Evolutionary conservation across 805 yeast genomes (phyloP).

Genomic region (Wickerhamomyces chaumierensis): DNA sequence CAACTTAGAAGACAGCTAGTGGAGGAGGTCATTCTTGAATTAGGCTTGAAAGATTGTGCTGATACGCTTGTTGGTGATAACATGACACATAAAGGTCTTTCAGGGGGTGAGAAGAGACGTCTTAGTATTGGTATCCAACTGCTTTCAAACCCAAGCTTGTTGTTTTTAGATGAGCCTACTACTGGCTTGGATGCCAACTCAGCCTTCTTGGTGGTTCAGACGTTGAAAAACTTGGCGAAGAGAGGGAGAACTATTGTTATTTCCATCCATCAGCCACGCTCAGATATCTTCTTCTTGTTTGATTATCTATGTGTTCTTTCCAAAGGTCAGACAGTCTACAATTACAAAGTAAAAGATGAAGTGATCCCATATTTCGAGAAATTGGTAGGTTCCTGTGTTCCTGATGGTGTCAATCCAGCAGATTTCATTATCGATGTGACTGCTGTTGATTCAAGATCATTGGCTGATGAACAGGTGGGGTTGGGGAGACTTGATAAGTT

Average conservation of each 20-base stretch:
- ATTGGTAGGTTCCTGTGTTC: conserved; percentile 27
- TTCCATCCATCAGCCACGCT: conserved; percentile 80
- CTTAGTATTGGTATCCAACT: conserved; percentile 76
- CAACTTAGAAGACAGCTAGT: conserved; percentile 39
- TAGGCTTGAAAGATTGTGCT: conserved; percentile 62
- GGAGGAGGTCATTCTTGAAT: conserved; percentile 48
- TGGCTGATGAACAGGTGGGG: conserved; percentile 23
- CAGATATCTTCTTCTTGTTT: conserved; percentile 63
- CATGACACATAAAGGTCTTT: conserved; percentile 41
- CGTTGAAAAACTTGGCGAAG: conserved; percentile 47
- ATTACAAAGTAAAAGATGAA: conserved; percentile 28
- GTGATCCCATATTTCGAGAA: conserved; percentile 34
- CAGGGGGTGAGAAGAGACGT: conserved; percentile 82
- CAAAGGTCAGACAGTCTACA: conserved; percentile 37
- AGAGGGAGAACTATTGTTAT: conserved; percentile 62
- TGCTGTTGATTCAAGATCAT: conserved; percentile 33
- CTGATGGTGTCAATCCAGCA: conserved; percentile 38
- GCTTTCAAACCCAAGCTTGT: conserved; percentile 61
- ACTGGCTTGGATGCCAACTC: conserved; percentile 80
- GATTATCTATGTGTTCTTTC: conserved; percentile 63
- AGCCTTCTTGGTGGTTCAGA: conserved; percentile 53
- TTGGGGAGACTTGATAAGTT: conserved; percentile 21
- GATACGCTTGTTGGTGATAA: conserved; percentile 50
- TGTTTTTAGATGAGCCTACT: conserved; percentile 81
- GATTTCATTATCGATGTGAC: conserved; percentile 39